Conservation (phyloP, 129 eudicot species). For the Sambucus nigra region DNA sequence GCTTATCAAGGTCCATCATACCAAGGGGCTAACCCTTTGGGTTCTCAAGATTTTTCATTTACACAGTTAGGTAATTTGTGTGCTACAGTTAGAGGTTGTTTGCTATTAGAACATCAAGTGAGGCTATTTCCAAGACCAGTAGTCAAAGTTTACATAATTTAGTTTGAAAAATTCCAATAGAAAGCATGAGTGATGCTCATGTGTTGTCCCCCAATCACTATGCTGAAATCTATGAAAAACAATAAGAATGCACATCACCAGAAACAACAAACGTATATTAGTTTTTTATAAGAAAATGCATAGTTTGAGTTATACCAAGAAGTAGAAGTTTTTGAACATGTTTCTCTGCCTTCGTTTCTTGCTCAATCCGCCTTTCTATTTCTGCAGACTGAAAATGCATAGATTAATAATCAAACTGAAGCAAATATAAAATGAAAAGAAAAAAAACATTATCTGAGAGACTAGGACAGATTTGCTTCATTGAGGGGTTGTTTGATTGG, state of each 20-base stretch:
- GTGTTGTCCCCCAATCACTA: not conserved
- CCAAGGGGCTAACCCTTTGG: too few relatives aligned
- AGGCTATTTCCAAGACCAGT: too few relatives aligned
- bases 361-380: slow-evolving; percentile 94
- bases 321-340: slow-evolving; percentile 85
- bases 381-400: slow-evolving; percentile 56
- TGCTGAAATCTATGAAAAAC: slow-evolving; percentile 1
- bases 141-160: too few relatives aligned
- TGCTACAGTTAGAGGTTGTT: too few relatives aligned
- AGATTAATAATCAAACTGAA: not conserved
- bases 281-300: not conserved
- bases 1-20: too few relatives aligned
- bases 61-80: too few relatives aligned
- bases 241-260: not conserved
- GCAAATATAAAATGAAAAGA: slow-evolving; percentile 8
- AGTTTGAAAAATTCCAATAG: too few relatives aligned
- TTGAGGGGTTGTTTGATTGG: not conserved
- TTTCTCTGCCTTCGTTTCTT: slow-evolving; percentile 90
- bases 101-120: too few relatives aligned
- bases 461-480: slow-evolving; percentile 3
- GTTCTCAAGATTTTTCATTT: too few relatives aligned
- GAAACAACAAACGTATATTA: too few relatives aligned
- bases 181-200: not conserved
- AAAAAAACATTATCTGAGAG: slow-evolving; percentile 2
- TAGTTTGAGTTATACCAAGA: slow-evolving; percentile 50